Base-by-base conservation (phyloP, 768 basidiomycete species). In the Psilocybe sp. region DNA sequence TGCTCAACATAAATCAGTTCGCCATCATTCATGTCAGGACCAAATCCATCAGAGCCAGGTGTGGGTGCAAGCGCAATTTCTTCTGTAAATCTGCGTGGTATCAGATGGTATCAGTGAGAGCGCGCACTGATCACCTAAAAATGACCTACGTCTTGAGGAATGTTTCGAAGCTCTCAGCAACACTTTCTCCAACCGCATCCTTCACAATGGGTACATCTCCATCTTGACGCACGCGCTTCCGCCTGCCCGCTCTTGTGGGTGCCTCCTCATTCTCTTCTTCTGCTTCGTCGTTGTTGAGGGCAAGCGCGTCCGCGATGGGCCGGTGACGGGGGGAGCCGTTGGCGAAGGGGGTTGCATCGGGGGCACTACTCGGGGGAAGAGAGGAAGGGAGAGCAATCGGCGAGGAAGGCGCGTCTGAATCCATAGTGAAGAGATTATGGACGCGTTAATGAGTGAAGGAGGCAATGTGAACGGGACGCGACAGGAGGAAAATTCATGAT, bases 181-280 rank as follows among this genome's bases (percentile, higher is more conserved):
- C 92, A 59, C 90, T 92, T 73, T 98, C 95, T 46, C 96, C 96
- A 15, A 98, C 96, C 31, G 89, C 85, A 69, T 98, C 97, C 59
- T 85, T 87, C 1, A 98, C 94, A 44, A 91, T 73, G 2, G 94
- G 90, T 0, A 97, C 80, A 59, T 94, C 89, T 4, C 71, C 79
- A 47, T 78, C 79, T 9, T 69, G 71, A 50, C 76, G 76, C 48
- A 78, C 74, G 38, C 78, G 76, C 49, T 77, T 72, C 49, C 78
- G 73, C 14, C 76, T 65, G 48, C 68, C 73, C 19, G 64, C 63
- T n/a, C 56, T 56, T 1, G 49, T 50, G 7, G 61, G 65, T 4
- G 65, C 73, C 28, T 78, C 75, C 35, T 64, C 64, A 42, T 63
- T 68, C 14, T 69, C 69, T 36, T 70, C 70, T 50, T 72, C 70